Conservation (phyloP, 1,139 yeast species). For the Pichia terricola region DNA sequence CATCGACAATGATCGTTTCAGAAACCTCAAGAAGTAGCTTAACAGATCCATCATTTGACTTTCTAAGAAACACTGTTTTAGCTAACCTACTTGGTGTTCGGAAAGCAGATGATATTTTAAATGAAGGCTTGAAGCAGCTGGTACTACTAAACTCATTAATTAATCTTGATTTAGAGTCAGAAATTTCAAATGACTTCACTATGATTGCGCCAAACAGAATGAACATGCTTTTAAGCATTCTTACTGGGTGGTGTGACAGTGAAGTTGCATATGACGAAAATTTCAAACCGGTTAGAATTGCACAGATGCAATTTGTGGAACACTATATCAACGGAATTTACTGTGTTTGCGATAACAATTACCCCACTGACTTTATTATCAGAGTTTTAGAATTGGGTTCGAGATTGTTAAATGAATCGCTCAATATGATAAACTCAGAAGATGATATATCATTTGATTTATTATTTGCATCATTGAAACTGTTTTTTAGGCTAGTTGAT, state of each 20-base stretch:
- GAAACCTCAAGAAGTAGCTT: background rate
- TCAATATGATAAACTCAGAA: slow-evolving; percentile 31
- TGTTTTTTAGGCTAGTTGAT: slow-evolving; percentile 29
- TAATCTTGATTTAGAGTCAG: slow-evolving; percentile 25
- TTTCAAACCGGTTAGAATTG: slow-evolving; percentile 43
- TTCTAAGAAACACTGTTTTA: slow-evolving; percentile 51
- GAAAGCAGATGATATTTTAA: slow-evolving; percentile 29
- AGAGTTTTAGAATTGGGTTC: slow-evolving; percentile 29
- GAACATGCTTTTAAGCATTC: slow-evolving; percentile 45
- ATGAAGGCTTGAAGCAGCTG: slow-evolving; percentile 37
- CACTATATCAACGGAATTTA: slow-evolving; percentile 19
- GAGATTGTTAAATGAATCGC: slow-evolving; percentile 41
- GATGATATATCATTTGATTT: slow-evolving; percentile 26
- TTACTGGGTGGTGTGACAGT: slow-evolving; percentile 50
- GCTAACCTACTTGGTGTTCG: slow-evolving; percentile 56
- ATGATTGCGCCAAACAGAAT: slow-evolving; percentile 52
- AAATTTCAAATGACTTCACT: slow-evolving; percentile 19
- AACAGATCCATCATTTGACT: slow-evolving; percentile 31
- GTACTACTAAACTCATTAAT: slow-evolving; percentile 43
- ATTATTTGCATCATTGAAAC: slow-evolving; percentile 38
- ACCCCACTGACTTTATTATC: slow-evolving; percentile 24
- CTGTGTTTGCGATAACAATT: slow-evolving; percentile 17
- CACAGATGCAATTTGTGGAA: slow-evolving; percentile 39
- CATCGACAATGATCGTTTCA: too few relatives aligned
- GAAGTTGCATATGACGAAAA: slow-evolving; percentile 50